Base-by-base conservation (phyloP, 1,284 basidiomycete genomes). In the Melampsora americana region DNA sequence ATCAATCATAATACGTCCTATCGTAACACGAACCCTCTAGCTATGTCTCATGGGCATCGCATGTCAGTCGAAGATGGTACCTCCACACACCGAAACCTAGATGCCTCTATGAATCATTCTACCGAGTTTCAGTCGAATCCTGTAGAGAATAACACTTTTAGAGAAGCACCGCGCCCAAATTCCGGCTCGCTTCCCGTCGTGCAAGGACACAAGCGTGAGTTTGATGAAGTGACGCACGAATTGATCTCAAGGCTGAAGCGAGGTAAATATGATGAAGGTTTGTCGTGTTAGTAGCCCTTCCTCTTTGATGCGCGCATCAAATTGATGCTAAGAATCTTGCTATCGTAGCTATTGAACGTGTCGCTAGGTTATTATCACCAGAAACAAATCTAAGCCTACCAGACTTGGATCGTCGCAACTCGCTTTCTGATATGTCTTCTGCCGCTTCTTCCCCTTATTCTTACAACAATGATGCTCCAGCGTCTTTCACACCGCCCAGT, bases 391-490 rank as follows among this genome's bases (percentile, higher is more conserved):
- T 59, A 23, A 56, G 66, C 48, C 71, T 74, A 48, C 71, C 71
- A 18, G 30, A 64, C 14, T 48, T 74, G 48, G 71, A 74, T 28
- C 65, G 60, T 26, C 71, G 66, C 32, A 74, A 35, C 64, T 74
- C 71, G 14, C 23, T 28, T 26, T 74, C 71, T 14, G 71, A 74
- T 46, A 56, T 53, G 9, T 74, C 71, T 7, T 74, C 71, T 16
- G 50, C 71, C 6, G 71, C 30, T 39, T 74, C 71, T 23, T 74
- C 71, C 20, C 71, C 71, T 18, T 50, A 74, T 66, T 64, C 71
- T 30, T 66, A n/a, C 48, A 23, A 26, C n/a, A 46, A 39, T 32
- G 71, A 74, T 7, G 39, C 4, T 32, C 46, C 28, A 44, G 62
- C 71, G 16, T 59, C 71, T 20, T 28, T 66, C 35, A 66, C 62